These are phyloP conservation scores for Penicillium lagena DNA, from an alignment of 495 filamentous ascomycete genomes.

Conservation along the genomic window DNA sequence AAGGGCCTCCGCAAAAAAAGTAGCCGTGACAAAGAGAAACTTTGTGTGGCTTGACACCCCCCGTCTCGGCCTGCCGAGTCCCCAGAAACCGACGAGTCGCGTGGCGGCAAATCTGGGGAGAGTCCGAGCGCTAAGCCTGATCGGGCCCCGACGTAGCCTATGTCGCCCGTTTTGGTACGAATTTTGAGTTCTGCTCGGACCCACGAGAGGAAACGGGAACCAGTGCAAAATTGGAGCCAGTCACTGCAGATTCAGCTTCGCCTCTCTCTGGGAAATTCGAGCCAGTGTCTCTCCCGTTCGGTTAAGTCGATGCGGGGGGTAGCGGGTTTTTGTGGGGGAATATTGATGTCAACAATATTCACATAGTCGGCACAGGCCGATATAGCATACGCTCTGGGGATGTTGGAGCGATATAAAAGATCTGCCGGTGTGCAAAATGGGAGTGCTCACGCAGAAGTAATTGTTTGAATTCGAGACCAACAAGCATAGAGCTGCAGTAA, in stretches of 20 bases:
- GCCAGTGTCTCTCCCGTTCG: conserved; percentile 6
- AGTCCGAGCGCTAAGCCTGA: conserved; percentile 4
- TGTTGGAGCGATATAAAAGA: too few relatives aligned
- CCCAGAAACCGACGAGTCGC: too few relatives aligned
- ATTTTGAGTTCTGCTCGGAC: neutral
- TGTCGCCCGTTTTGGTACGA: conserved; percentile 1
- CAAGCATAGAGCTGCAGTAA: too few relatives aligned
- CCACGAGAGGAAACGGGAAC: neutral
- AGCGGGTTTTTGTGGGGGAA: too few relatives aligned
- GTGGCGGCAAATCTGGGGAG: conserved; percentile 13
- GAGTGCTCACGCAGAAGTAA: neutral
- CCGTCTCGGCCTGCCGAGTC: conserved; percentile 20
- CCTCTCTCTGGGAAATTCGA: conserved; percentile 10
- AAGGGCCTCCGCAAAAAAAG: neutral
- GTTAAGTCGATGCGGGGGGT: conserved; percentile 14
- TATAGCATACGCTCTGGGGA: neutral
- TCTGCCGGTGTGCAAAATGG: conserved; percentile 1
- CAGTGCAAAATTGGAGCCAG: neutral
- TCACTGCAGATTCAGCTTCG: too few relatives aligned
- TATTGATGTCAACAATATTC: too few relatives aligned
- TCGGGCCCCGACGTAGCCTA: conserved; percentile 7
- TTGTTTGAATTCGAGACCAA: neutral
- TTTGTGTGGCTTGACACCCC: neutral
- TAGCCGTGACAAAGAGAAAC: conserved; percentile 1
- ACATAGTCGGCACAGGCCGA: conserved; percentile 5